Percentiles rank a stretch among this genome's conserved stretches.
phyloP scores from a whole-genome alignment of 2,329 filamentous ascomycete species.

The Hypoxylon sp. region DNA sequence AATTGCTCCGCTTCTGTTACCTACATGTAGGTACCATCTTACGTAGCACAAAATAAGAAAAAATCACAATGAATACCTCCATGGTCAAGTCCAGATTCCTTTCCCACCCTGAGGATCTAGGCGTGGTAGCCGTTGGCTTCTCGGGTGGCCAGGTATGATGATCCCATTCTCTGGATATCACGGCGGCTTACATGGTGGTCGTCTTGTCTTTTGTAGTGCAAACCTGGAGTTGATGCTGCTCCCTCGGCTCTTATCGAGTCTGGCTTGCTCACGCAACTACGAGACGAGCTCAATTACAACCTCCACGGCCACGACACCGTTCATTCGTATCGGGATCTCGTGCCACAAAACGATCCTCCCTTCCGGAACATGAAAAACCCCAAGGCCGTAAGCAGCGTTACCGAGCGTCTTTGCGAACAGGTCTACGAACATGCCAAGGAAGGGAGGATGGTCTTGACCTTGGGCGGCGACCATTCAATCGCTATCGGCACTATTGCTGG shows the following conservation, averaged over 20 bases:
- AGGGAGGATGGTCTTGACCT: conserved; percentile 89
- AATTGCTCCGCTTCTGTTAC: neutral
- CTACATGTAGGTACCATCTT: neutral
- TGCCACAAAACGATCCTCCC: conserved; percentile 79
- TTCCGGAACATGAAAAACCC: conserved; percentile 96
- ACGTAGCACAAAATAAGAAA: neutral
- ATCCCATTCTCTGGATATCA: conserved; percentile 1
- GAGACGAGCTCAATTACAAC: conserved; percentile 88
- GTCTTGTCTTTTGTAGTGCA: conserved; percentile 66
- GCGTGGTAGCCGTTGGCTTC: conserved; percentile 94
- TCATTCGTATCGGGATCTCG: conserved; percentile 82
- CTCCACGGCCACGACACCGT: conserved; percentile 86
- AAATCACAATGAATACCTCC: conserved; percentile 66
- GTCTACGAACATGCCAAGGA: conserved; percentile 87
- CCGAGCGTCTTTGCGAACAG: conserved; percentile 81
- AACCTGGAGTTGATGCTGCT: conserved; percentile 90
- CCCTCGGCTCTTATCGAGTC: conserved; percentile 90
- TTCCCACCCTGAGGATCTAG: conserved; percentile 81
- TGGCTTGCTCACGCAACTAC: conserved; percentile 86
- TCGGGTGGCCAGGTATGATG: conserved; percentile 88
- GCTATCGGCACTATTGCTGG: conserved; percentile 94
- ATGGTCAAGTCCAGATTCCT: conserved; percentile 80
- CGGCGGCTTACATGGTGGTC: conserved; percentile 29
- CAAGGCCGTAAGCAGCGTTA: conserved; percentile 86
- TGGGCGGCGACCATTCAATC: conserved; percentile 96